Percentiles rank a stretch among this genome's conserved stretches.
These are phyloP conservation scores for Coprinellus aureogranulatus DNA, from an alignment of 768 basidiomycete genomes.

Conservation along the genomic window DNA sequence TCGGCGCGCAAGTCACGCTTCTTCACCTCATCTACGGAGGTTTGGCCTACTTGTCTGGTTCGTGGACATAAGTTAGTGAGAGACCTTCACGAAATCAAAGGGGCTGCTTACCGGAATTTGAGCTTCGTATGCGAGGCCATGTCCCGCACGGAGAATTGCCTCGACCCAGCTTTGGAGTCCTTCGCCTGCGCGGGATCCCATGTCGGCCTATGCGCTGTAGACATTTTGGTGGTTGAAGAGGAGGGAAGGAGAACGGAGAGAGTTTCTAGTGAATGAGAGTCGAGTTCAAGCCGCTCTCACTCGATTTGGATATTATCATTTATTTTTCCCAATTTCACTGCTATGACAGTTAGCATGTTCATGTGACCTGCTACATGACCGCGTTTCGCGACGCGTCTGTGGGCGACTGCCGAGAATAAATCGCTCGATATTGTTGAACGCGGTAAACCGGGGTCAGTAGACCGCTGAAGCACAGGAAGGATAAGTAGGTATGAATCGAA, in stretches of 20 bases:
- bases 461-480: not conserved
- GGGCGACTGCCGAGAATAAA: not conserved
- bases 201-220: conserved; percentile 91
- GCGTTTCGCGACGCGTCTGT: conserved; percentile 4
- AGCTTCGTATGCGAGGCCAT: conserved; percentile 96
- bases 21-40: conserved; percentile 70
- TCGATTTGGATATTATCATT: not conserved
- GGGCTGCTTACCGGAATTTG: conserved; percentile 78
- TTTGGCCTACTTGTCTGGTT: conserved; percentile 84
- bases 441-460: not conserved
- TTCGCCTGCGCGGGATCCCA: conserved; percentile 96
- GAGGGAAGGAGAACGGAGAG: not conserved
- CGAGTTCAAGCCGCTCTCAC: conserved; percentile 1
- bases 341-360: not conserved
- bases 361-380: conserved; percentile 1
- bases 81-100: not conserved
- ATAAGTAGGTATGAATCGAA: not conserved
- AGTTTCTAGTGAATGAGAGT: not conserved
- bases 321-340: not conserved
- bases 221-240: conserved; percentile 46
- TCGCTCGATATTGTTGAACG: not conserved
- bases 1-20: conserved; percentile 82
- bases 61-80: not conserved
- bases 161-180: conserved; percentile 88
- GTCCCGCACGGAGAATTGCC: conserved; percentile 89